A percentile compares a stretch with the other conserved stretches of the same genome.
phyloP scores from a whole-genome alignment of 176 grass and related monocot species.

The Oryza coarctata region DNA sequence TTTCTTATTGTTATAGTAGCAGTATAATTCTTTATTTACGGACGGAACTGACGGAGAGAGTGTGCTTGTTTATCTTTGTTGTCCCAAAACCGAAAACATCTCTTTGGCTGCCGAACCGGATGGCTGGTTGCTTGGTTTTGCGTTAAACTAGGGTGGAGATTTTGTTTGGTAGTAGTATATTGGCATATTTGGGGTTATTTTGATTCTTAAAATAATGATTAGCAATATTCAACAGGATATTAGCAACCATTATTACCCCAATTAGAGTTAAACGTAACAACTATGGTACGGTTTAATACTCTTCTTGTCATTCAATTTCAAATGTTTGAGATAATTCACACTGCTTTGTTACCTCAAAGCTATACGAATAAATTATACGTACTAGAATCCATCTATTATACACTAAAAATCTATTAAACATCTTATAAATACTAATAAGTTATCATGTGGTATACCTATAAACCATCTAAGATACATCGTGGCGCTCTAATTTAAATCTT shows the following conservation, averaged over 20 bases:
- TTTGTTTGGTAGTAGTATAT: neutral
- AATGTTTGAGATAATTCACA: neutral
- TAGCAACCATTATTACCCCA: neutral
- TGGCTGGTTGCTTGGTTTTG: neutral
- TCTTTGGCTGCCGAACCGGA: neutral
- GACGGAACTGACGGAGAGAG: too few species aligned
- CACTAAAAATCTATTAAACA: too few species aligned
- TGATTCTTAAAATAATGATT: neutral
- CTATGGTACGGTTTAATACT: neutral
- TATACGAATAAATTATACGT: neutral
- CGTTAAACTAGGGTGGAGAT: neutral
- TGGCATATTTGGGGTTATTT: neutral
- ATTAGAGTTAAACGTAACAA: neutral
- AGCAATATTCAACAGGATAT: neutral
- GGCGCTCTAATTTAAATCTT: too few species aligned
- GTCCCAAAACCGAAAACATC: constrained; percentile 16
- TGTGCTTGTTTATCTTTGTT: neutral
- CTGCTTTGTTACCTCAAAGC: neutral
- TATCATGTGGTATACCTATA: too few species aligned
- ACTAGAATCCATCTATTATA: too few species aligned
- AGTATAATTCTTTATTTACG: too few species aligned
- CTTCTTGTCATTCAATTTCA: neutral
- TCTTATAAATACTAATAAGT: too few species aligned
- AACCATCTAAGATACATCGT: too few species aligned
- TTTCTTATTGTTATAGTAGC: too few species aligned